These are phyloP conservation scores for Conoideocrella luteorostrata DNA, from an alignment of 2,329 filamentous ascomycete genomes.

Conservation along the genomic window DNA sequence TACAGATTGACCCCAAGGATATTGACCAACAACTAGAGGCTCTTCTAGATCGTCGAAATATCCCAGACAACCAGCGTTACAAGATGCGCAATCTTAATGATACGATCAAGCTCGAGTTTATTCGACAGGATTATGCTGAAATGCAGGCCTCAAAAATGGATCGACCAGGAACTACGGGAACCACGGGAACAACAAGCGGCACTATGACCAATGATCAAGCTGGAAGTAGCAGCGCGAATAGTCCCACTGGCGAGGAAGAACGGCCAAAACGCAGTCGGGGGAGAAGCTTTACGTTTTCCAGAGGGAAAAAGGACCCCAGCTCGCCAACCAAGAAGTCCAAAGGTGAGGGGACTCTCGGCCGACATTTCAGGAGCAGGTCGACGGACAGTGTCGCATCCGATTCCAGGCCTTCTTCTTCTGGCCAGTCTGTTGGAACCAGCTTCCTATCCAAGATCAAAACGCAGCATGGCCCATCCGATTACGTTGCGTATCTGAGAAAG, in stretches of 20 bases:
- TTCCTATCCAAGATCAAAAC: slow-evolving; percentile 65
- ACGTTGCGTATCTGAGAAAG: slow-evolving; percentile 78
- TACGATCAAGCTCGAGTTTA: slow-evolving; percentile 92
- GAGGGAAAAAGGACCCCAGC: slow-evolving; percentile 53
- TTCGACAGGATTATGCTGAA: slow-evolving; percentile 78
- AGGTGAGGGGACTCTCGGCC: slow-evolving; percentile 54
- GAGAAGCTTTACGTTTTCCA: slow-evolving; percentile 69
- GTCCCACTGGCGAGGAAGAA: slow-evolving; percentile 36
- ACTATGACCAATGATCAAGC: slow-evolving; percentile 28
- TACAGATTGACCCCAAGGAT: slow-evolving; percentile 44
- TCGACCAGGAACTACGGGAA: slow-evolving; percentile 38
- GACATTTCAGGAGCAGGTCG: slow-evolving; percentile 66
- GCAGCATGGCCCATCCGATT: slow-evolving; percentile 71
- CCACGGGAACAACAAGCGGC: slow-evolving; percentile 36
- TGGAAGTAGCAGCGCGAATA: slow-evolving; percentile 20
- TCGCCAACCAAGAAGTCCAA: slow-evolving; percentile 72
- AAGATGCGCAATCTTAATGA: slow-evolving; percentile 88
- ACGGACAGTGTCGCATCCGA: slow-evolving; percentile 62
- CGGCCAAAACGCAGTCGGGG: slow-evolving; percentile 44
- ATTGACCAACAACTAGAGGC: slow-evolving; percentile 54
- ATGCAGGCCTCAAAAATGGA: slow-evolving; percentile 46
- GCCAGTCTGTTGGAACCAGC: slow-evolving; percentile 48
- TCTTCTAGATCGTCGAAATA: slow-evolving; percentile 78
- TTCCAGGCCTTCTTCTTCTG: slow-evolving; percentile 41
- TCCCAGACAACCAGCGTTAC: slow-evolving; percentile 86